Evolutionary conservation across 192 early-diverging fungal genomes (phyloP), one percentile per base, ranked within the genome.

Genomic region (Coemansia sp.): DNA sequence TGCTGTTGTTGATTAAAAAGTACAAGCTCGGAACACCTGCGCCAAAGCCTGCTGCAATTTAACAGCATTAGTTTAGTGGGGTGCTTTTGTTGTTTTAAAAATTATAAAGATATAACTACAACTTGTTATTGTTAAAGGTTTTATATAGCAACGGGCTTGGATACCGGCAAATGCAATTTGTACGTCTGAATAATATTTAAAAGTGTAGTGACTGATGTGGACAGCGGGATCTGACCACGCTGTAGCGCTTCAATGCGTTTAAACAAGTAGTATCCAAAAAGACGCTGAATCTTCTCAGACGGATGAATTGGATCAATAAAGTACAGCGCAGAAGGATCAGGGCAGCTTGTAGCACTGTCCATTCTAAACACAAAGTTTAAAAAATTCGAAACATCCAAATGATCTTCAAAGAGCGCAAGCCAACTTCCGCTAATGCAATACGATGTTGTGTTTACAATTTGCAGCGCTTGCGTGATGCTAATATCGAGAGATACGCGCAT

Each of bases 241-340:
- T 23, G n/a, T 25, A 60, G n/a, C 0, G 4, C 22, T 19, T 62
- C 4, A 35, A 62, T 52, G 5, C 52, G 50, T 52, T 62, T 12
- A 22, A 14, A 62, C 50, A 62, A 23, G 10, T 64, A 64, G 24
- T 73, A 79, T 5, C 66, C 76, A 62, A 79, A 79, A 11, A 79
- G 50, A 2, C 76, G 55, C 12, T 79, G 76, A 0, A 79, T 66
- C 7, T 67, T 70, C 22, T 73, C 76, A 22, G 70, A 53, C 0
- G 76, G 76, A 25, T 79, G 76, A 2, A 73, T 67, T 0, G 76
- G 76, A 12, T 79, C 76, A 47, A 72, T 67, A 35, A 69, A 79
- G 37, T 65, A 79, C 1, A 53, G 25, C 0, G 50, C 43, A 8
- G 49, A 41, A 0, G 76, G 67, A 48, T 79, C 70, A 2, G 9